A percentile compares a stretch with the other conserved stretches of the same genome.
Evolutionary conservation across 2,329 filamentous ascomycete species (phyloP).

Genomic region (Elsinoe ampelina): DNA sequence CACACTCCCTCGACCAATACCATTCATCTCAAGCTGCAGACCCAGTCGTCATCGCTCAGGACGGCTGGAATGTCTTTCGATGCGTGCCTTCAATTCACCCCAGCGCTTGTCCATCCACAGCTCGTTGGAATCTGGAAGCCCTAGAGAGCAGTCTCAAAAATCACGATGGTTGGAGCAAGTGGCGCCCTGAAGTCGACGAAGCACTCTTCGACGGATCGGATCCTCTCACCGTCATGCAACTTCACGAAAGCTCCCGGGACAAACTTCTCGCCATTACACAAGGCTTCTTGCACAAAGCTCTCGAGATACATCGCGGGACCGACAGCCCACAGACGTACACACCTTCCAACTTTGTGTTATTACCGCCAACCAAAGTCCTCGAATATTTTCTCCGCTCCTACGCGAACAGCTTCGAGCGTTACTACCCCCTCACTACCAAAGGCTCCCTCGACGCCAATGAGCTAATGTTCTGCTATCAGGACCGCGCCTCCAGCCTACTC

Average conservation of each 20-base stretch:
- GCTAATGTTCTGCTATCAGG: constrained; percentile 52
- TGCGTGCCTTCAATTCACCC: constrained; percentile 42
- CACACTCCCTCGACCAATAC: constrained; percentile 11
- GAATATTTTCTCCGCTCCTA: constrained; percentile 60
- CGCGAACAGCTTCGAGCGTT: constrained; percentile 55
- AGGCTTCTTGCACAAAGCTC: constrained; percentile 59
- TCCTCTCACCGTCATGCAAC: constrained; percentile 38
- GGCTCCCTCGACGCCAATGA: constrained; percentile 57
- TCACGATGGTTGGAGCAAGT: constrained; percentile 43
- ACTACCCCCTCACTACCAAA: constrained; percentile 53
- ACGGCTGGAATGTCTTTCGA: constrained; percentile 45
- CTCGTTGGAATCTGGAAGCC: constrained; percentile 42
- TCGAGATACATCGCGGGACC: constrained; percentile 51
- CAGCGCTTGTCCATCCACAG: constrained; percentile 42
- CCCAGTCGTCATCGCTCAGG: constrained; percentile 42
- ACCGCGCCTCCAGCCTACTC: constrained; percentile 55
- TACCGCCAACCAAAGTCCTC: constrained; percentile 56
- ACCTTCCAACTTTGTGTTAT: constrained; percentile 51
- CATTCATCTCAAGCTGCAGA: constrained; percentile 32
- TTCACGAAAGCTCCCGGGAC: constrained; percentile 52
- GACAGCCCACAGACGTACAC: constrained; percentile 21
- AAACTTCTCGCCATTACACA: constrained; percentile 64
- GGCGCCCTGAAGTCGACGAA: constrained; percentile 43
- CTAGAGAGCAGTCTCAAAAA: constrained; percentile 43
- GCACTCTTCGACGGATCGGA: constrained; percentile 39